Evolutionary conservation across 2,329 filamentous ascomycete species (phyloP), one percentile per base, ranked within the genome.

Genomic region (Epichloe hybrida): DNA sequence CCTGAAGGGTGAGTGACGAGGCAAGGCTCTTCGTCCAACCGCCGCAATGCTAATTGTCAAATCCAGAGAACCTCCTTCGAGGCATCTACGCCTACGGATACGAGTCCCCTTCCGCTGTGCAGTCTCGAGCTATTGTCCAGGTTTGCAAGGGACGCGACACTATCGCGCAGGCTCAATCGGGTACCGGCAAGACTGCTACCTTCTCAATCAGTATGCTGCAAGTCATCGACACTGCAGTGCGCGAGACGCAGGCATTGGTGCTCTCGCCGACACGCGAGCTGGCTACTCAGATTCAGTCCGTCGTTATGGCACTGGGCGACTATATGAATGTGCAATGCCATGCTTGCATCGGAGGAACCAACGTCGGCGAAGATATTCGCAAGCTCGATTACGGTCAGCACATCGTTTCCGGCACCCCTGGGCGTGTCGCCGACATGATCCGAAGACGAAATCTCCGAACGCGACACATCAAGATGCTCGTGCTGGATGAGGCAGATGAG

Each of bases 241-340:
- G 89, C 61, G 88, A 95, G 71, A 93, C 88, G 38, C 90, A 96
- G 74, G 93, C 93, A 5, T 82, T 98, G 43, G 90, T 98, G 9
- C 81, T 98, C 8, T 96, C 93, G 4, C 93, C 93, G 2, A 97
- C 91, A 20, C 88, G 93, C 65, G 93, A 98, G 77, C 76, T 98
- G 57, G 93, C 93, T 44, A 96, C 91, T 31, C 93, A 98, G 72
- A 98, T 98, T 57, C 93, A 98, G 72, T 95, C 88, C 37, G 93
- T 98, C 53, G 86, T 98, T 60, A 95, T 97, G 83, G 93, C 93
- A n/a, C 80, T 98, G n/a, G 93, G 93, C 58, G 93, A 98, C 70
- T 98, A 96, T 76, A 97, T 98, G 93, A 96, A 96, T 65, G 88
- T 98, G 3, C 90, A 98, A 71, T 98, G 93, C 72, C 93, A 98